Percentiles rank a stretch among this genome's conserved stretches.
phyloP scores from a whole-genome alignment of 2,329 filamentous ascomycete species.

The Endothia cerciana region DNA sequence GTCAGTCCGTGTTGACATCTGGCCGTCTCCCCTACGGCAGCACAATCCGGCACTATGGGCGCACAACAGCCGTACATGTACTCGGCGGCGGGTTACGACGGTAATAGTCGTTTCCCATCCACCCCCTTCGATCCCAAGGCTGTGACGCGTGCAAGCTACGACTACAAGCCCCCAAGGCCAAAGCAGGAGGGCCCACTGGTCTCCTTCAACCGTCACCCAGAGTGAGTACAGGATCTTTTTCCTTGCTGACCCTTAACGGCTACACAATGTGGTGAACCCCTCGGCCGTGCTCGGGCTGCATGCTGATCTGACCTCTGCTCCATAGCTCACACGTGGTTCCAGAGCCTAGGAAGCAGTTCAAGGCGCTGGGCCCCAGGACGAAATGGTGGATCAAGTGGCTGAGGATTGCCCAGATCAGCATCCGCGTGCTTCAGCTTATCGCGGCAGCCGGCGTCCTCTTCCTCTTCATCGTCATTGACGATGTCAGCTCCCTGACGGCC shows the following conservation, averaged over 20 bases:
- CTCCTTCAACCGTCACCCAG: slow-evolving; percentile 83
- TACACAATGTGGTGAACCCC: too few species aligned
- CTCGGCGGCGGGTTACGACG: slow-evolving; percentile 51
- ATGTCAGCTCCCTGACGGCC: slow-evolving; percentile 64
- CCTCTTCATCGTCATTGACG: slow-evolving; percentile 76
- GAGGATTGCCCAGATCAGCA: slow-evolving; percentile 68
- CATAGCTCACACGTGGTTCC: slow-evolving; percentile 65
- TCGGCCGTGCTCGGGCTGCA: not conserved
- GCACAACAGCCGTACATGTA: slow-evolving; percentile 71
- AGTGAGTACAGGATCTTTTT: slow-evolving; percentile 59
- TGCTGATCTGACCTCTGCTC: not conserved
- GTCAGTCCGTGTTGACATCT: not conserved
- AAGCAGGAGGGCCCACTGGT: slow-evolving; percentile 77
- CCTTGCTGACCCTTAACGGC: too few species aligned
- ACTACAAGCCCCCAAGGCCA: slow-evolving; percentile 62
- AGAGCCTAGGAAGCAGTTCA: slow-evolving; percentile 63
- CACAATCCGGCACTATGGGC: slow-evolving; percentile 35
- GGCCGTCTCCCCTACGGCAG: not conserved
- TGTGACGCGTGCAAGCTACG: slow-evolving; percentile 77
- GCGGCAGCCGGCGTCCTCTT: slow-evolving; percentile 73
- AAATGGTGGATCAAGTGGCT: slow-evolving; percentile 73
- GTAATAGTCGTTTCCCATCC: slow-evolving; percentile 58
- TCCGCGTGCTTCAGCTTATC: slow-evolving; percentile 70
- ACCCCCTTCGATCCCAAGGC: slow-evolving; percentile 83
- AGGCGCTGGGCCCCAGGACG: slow-evolving; percentile 69